A percentile compares a stretch with the other conserved stretches of the same genome.
These are phyloP conservation scores for Globisporangium nagaii DNA, from an alignment of 352 stramenopile species.

Conservation along the genomic window DNA sequence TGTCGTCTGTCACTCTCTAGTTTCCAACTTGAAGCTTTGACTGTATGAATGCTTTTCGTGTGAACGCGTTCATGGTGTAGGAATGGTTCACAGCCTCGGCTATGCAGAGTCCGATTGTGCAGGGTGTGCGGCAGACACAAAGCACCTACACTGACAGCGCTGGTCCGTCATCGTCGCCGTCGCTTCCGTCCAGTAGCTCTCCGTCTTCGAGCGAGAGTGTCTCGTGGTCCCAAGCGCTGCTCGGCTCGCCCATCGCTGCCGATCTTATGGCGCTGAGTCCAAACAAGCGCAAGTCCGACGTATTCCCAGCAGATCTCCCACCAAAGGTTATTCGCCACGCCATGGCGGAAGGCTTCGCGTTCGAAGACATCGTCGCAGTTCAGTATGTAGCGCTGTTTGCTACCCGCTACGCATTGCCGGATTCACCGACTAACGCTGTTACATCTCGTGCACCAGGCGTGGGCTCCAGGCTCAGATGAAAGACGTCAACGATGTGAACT, in stretches of 20 bases:
- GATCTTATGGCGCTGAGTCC: conserved; percentile 45
- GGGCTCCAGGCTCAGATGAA: conserved; percentile 46
- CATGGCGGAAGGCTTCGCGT: conserved; percentile 39
- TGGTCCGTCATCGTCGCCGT: neutral
- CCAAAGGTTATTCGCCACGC: conserved; percentile 39
- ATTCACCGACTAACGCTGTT: too few species aligned
- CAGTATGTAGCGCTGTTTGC: conserved; percentile 47
- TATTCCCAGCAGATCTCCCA: conserved; percentile 50
- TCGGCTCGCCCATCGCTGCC: conserved; percentile 33
- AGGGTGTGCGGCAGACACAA: conserved; percentile 19
- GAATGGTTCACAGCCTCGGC: conserved; percentile 53
- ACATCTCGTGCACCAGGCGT: conserved; percentile 34
- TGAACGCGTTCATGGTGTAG: too few species aligned
- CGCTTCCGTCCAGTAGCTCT: neutral
- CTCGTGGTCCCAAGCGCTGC: conserved; percentile 21
- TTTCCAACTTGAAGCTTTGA: neutral
- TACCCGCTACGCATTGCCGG: too few species aligned
- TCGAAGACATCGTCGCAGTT: conserved; percentile 45
- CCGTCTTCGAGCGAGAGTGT: conserved; percentile 8
- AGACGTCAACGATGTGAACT: conserved; percentile 23
- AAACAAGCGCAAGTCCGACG: conserved; percentile 33
- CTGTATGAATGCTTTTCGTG: neutral
- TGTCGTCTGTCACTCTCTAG: neutral
- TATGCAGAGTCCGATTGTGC: conserved; percentile 42
- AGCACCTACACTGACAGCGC: conserved; percentile 18